Percentiles rank a stretch among this genome's conserved stretches.
Conservation (phyloP, 768 basidiomycete species). For the Atractiella rhizophila region DNA sequence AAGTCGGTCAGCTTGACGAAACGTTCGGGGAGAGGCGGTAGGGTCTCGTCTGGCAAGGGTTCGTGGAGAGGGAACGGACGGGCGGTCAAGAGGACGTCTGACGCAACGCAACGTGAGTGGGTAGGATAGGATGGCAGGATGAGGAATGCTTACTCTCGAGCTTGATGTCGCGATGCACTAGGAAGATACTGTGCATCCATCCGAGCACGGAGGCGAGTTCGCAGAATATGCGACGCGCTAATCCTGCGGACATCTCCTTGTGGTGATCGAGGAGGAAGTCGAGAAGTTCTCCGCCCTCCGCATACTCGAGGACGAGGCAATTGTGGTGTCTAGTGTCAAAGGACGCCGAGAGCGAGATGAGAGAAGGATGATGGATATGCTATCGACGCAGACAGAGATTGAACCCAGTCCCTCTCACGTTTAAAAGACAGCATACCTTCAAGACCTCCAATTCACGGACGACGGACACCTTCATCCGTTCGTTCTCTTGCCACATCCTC, state of each 20-base stretch:
- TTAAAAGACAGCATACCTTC: conserved; percentile 27
- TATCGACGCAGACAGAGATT: conserved; percentile 15
- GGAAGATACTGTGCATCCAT: conserved; percentile 63
- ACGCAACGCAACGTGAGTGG: background rate
- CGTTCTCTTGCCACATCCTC: conserved; percentile 30
- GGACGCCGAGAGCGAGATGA: conserved; percentile 43
- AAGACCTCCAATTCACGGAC: conserved; percentile 61
- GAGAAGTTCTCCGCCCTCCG: conserved; percentile 58
- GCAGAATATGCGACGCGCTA: conserved; percentile 42
- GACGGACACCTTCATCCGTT: conserved; percentile 50
- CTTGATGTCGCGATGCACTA: conserved; percentile 80
- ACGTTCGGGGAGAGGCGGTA: conserved; percentile 27
- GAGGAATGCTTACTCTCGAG: conserved; percentile 29
- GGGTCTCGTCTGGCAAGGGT: background rate
- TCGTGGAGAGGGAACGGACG: conserved; percentile 19
- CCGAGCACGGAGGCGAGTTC: conserved; percentile 54
- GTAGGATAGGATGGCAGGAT: background rate
- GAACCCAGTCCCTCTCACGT: conserved; percentile 1
- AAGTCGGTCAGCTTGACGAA: conserved; percentile 70
- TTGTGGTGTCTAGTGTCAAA: conserved; percentile 49
- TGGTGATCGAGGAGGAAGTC: conserved; percentile 21
- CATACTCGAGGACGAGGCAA: conserved; percentile 49
- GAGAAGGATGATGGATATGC: conserved; percentile 58
- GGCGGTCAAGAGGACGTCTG: conserved; percentile 53
- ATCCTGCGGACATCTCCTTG: conserved; percentile 17